Evolutionary conservation across 352 stramenopile genomes (phyloP), one percentile per base, ranked within the genome.

Genomic region (Phytophthora meadii): DNA sequence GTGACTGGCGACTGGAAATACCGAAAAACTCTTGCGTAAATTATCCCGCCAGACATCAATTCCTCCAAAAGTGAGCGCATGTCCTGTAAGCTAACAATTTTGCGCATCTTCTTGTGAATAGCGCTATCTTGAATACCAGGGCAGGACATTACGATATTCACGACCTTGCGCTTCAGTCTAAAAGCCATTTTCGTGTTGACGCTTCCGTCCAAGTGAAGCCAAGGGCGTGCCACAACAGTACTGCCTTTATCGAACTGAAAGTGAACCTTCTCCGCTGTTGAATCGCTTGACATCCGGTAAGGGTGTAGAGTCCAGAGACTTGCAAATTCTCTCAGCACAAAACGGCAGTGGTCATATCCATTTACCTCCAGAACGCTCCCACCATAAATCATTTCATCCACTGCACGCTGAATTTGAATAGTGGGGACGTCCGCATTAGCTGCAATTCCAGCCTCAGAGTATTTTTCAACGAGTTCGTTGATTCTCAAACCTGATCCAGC

Each of bases 61-160:
- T 94, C 82, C 44, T 93, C 82, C 24, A 93, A 51, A 6, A 95
- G 68, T 11, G 67, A 76, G 7, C 84, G 74, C 63, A 89, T 82
- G 34, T 90, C 81, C 72, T 94, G 88, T 0, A 95, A 61, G 28
- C 81, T 86, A 32, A 95, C 14, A 27, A 91, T 63, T 15, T 86
- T 87, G 12, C 82, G 80, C 81, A 93, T 90, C 47, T 92, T 92
- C 25, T 68, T 70, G 54, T 91, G 79, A 42, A 95, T 62, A 24
- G 40, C 52, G 11, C 39, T 52, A 54, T 95, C 85, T 44, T 70
- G 65, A 54, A 95, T 90, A 1, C 88, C 88, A 24, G 88, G 88
- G 0, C 54, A 80, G 41, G 76, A 90, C 75, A 92, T 87, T 15
- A 94, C 70, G 30, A 93, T 90, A 58, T 93, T 95, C 15, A 92